These are phyloP conservation scores for Aspergillus affinis DNA, from an alignment of 495 filamentous ascomycete species.

Conservation along the genomic window DNA sequence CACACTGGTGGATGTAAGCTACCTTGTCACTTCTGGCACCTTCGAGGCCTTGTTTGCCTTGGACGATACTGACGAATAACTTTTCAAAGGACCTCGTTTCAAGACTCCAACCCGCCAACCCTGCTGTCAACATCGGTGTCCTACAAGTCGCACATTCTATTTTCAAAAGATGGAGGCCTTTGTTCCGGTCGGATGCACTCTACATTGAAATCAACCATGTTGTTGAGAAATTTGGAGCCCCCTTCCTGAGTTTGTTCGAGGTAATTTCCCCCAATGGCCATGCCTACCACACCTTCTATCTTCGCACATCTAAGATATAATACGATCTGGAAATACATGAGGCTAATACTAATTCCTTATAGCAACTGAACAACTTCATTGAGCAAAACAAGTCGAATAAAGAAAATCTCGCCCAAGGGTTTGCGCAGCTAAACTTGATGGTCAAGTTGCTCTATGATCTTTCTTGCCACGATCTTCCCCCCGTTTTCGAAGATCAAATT, in stretches of 20 bases:
- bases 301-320: not conserved
- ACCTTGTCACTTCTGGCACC: slow-evolving; percentile 1
- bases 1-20: slow-evolving; percentile 73
- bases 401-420: slow-evolving; percentile 66
- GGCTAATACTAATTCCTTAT: slow-evolving; percentile 13
- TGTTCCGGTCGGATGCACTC: slow-evolving; percentile 86
- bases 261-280: slow-evolving; percentile 41
- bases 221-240: slow-evolving; percentile 71
- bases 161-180: slow-evolving; percentile 91
- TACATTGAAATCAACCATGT: slow-evolving; percentile 96
- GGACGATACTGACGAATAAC: slow-evolving; percentile 2
- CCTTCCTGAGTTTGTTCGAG: slow-evolving; percentile 76
- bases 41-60: slow-evolving; percentile 7
- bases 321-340: not conserved
- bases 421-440: slow-evolving; percentile 79
- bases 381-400: slow-evolving; percentile 73
- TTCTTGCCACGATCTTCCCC: slow-evolving; percentile 92
- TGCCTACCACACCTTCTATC: too few species aligned
- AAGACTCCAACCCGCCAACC: slow-evolving; percentile 73
- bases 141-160: slow-evolving; percentile 97
- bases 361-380: slow-evolving; percentile 78
- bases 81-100: slow-evolving; percentile 75
- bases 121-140: slow-evolving; percentile 84
- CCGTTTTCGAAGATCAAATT: slow-evolving; percentile 86
- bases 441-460: slow-evolving; percentile 93